These are phyloP conservation scores for Bidens hawaiensis DNA, from an alignment of 140 eudicot species.

Conservation along the genomic window DNA sequence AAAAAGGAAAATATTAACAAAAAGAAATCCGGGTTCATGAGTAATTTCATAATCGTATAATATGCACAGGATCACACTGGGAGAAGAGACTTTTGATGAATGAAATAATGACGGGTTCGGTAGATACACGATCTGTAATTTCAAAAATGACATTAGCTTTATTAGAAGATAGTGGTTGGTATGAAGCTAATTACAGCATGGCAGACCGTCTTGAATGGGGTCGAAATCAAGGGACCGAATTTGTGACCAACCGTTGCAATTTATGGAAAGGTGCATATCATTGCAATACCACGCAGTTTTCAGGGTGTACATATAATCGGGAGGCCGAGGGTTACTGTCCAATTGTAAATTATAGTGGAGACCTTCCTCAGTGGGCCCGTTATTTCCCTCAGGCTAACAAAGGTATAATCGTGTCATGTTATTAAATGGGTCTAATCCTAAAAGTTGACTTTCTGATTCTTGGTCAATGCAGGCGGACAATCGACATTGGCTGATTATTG, in stretches of 20 bases:
- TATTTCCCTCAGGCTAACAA: conserved; percentile 87
- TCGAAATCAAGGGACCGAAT: conserved; percentile 73
- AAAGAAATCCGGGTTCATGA: neutral
- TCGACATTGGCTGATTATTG: conserved; percentile 98
- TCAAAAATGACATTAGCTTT: conserved; percentile 94
- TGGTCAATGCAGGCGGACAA: conserved; percentile 82
- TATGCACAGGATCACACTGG: conserved; percentile 87
- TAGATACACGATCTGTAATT: conserved; percentile 92
- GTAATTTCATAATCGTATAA: neutral
- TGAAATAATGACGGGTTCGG: conserved; percentile 99
- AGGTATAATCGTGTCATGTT: conserved; percentile 62
- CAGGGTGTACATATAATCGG: conserved; percentile 94
- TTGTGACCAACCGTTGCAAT: conserved; percentile 70
- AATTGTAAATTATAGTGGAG: conserved; percentile 78
- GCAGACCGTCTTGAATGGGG: conserved; percentile 94
- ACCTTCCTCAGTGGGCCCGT: conserved; percentile 97
- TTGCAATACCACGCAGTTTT: conserved; percentile 71
- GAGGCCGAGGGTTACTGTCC: conserved; percentile 99
- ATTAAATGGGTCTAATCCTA: neutral
- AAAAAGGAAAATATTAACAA: neutral
- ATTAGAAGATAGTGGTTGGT: conserved; percentile 97
- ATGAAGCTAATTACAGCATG: conserved; percentile 90
- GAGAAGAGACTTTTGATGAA: conserved; percentile 98
- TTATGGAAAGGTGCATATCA: conserved; percentile 84
- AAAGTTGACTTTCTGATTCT: conserved; percentile 13